Conservation (phyloP, 495 filamentous ascomycete genomes). For the Rhypophila decipiens region DNA sequence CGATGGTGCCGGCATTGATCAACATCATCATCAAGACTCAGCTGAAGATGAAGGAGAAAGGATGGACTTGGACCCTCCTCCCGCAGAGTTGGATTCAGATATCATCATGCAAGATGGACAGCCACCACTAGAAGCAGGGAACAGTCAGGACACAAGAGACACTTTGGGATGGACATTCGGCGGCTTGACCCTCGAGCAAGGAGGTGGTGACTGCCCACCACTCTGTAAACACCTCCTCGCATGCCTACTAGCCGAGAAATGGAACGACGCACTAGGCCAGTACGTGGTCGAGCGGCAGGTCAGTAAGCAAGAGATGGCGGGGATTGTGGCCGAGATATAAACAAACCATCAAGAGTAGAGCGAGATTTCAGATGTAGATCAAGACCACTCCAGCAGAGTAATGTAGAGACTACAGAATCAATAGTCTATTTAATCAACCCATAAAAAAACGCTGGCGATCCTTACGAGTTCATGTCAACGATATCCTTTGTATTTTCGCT, state of each 20-base stretch:
- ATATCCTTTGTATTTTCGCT: too few species aligned
- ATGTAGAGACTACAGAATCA: too few species aligned
- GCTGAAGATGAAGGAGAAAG: not conserved
- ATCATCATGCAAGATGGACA: not conserved
- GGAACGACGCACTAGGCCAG: constrained; percentile 46
- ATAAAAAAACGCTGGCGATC: too few species aligned
- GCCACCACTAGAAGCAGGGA: not conserved
- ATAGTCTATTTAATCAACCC: too few species aligned
- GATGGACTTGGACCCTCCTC: not conserved
- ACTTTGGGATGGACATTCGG: constrained; percentile 40
- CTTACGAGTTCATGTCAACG: too few species aligned
- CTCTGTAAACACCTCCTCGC: constrained; percentile 89
- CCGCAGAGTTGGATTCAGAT: too few species aligned
- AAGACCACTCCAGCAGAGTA: too few species aligned
- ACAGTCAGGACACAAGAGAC: too few species aligned
- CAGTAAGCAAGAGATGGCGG: constrained; percentile 64
- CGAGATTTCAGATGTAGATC: too few species aligned
- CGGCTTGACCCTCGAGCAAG: constrained; percentile 26
- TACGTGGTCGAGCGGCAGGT: constrained; percentile 50
- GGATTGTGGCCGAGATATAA: constrained; percentile 62
- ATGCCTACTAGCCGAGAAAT: constrained; percentile 68
- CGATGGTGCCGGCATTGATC: too few species aligned
- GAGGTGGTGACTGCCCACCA: constrained; percentile 35
- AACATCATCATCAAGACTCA: not conserved
- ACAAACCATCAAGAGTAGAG: too few species aligned